Base-by-base conservation (phyloP, 2,329 filamentous ascomycete genomes). In the Scedosporium dehoogii region DNA sequence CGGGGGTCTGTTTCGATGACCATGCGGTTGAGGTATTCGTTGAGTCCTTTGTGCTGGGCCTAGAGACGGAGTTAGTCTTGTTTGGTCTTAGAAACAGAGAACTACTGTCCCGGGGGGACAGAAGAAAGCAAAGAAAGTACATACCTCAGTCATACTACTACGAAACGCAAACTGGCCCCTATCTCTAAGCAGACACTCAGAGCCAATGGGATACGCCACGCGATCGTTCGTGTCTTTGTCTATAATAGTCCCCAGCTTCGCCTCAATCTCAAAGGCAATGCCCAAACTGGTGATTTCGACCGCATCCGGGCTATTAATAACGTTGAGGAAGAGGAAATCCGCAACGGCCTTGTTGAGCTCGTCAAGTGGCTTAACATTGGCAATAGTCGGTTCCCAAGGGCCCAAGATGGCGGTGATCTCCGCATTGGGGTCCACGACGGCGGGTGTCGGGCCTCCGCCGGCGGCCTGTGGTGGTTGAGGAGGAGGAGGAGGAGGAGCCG, bases 251-350 rank as follows among this genome's bases (percentile, higher is more conserved):
- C 94, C 94, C 58, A 97, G 79, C 73, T 97, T 97, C 9, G 92
- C 94, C 76, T 99, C 94, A 62, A 99, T 90, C 74, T 99, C 94
- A 61, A 97, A 86, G 64, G 91, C 83, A 14, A 92, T 87, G 6
- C 85, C 85, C 16, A 83, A 81, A 60, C 82, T 82, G 16, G 78
- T 74, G 21, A 89, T 82, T 67, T 89, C 85, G 38, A 81, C 81
- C 44, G 86, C 79, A 66, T 90, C 85, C n/a, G 82, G 79, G 64
- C 86, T 85, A 60, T 81, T 78, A 6, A 94, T 81, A 18, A 94
- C 87, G 62, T 88, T 80, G 58, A 84, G 72, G 70, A 87, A 96
- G 10, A 97, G 77, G 69, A 92, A 96, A 70, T 96, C 90, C 65
- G 88, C 90, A n/a, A 96, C 81, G 18, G 80, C 73, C 68, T 86